Conservation (phyloP, 176 grass and related monocot genomes). For the Musa itinerans region DNA sequence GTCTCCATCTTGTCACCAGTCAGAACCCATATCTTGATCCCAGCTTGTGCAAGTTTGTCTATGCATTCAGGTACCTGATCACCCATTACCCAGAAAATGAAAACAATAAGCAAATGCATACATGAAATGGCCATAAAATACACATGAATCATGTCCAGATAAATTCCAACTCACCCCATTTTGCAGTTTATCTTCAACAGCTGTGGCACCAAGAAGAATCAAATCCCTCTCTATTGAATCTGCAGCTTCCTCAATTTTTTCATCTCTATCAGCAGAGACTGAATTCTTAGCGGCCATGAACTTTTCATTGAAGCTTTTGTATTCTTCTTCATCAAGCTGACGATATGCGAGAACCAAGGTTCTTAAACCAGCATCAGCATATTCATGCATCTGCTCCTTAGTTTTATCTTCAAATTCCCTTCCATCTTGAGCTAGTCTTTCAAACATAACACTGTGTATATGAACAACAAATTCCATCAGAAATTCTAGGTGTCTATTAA, state of each 20-base stretch:
- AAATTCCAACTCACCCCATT: neutral
- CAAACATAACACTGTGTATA: constrained; percentile 81
- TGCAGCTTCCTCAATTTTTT: neutral
- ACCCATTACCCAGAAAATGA: neutral
- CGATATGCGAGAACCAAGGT: constrained; percentile 87
- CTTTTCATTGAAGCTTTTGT: constrained; percentile 47
- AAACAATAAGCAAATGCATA: neutral
- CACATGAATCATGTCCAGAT: neutral
- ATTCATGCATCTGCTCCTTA: constrained; percentile 77
- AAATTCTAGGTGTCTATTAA: neutral
- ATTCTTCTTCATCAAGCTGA: constrained; percentile 64
- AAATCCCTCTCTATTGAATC: neutral
- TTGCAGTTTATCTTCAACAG: constrained; percentile 1
- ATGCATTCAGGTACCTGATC: neutral
- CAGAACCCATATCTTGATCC: constrained; percentile 11
- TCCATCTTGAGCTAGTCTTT: constrained; percentile 50
- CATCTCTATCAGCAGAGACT: constrained; percentile 27
- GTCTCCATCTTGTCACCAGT: neutral
- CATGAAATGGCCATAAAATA: neutral
- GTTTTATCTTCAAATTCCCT: constrained; percentile 64
- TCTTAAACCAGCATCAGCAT: constrained; percentile 91
- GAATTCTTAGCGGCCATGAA: constrained; percentile 59
- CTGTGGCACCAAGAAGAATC: neutral
- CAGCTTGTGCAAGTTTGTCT: constrained; percentile 70
- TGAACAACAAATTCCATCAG: constrained; percentile 16